Evolutionary conservation across 2,329 filamentous ascomycete genomes (phyloP).

Genomic region (Conoideocrella luteorostrata): DNA sequence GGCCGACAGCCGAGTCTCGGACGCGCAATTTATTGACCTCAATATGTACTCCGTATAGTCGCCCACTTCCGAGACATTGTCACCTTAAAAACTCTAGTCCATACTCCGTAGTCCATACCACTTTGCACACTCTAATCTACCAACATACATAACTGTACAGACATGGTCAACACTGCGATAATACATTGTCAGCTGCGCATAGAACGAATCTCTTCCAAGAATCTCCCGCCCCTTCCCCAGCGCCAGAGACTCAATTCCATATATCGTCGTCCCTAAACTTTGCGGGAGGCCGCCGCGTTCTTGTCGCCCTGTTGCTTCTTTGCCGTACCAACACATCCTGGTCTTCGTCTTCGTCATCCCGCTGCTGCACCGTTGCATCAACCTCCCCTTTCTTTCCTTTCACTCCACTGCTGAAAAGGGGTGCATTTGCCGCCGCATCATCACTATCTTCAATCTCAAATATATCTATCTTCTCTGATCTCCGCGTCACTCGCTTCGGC

Average conservation of each 20-base stretch:
- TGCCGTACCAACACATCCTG: constrained; percentile 24
- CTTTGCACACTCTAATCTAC: too few relatives aligned
- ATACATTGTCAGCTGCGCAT: too few relatives aligned
- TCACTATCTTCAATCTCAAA: constrained; percentile 24
- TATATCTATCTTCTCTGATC: constrained; percentile 6
- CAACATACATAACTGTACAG: too few relatives aligned
- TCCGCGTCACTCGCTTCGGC: background rate
- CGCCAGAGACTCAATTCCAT: too few relatives aligned
- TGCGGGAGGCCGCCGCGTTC: constrained; percentile 27
- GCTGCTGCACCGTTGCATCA: constrained; percentile 5
- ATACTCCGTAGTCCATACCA: too few relatives aligned
- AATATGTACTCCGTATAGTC: background rate
- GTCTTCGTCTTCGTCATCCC: constrained; percentile 17
- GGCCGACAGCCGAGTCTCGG: too few relatives aligned
- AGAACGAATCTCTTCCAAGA: too few relatives aligned
- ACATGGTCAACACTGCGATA: too few relatives aligned
- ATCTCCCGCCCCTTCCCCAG: too few relatives aligned
- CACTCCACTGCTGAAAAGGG: background rate
- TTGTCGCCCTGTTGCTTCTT: constrained; percentile 19
- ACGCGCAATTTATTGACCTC: too few relatives aligned
- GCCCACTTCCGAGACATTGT: background rate
- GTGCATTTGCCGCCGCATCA: constrained; percentile 10
- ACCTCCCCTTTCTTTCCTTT: background rate
- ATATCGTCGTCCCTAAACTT: constrained; percentile 30
- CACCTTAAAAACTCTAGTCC: too few relatives aligned